These are phyloP conservation scores for Neoconidiobolus thromboides DNA, from an alignment of 371 early-diverging fungal species.

Conservation along the genomic window DNA sequence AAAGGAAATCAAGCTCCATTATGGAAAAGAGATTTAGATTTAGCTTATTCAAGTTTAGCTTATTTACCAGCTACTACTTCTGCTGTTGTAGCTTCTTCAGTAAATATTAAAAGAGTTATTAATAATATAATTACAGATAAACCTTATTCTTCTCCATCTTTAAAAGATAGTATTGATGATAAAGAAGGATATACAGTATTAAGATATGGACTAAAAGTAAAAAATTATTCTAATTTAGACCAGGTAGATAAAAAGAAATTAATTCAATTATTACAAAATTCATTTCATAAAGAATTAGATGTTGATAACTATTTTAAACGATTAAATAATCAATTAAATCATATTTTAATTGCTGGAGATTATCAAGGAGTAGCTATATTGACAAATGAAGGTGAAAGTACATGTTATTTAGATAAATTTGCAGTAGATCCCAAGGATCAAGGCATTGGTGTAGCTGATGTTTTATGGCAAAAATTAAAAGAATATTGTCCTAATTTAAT, in stretches of 20 bases:
- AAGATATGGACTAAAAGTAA: constrained; percentile 52
- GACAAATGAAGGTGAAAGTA: constrained; percentile 17
- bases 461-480: constrained; percentile 66
- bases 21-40: constrained; percentile 22
- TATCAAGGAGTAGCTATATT: constrained; percentile 63
- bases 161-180: constrained; percentile 4
- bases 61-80: constrained; percentile 27
- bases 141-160: constrained; percentile 21
- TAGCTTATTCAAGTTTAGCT: constrained; percentile 26
- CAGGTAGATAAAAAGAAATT: constrained; percentile 33
- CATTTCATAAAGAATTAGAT: constrained; percentile 52
- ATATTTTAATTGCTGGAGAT: constrained; percentile 71
- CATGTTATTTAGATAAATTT: constrained; percentile 75
- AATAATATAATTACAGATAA: constrained; percentile 40
- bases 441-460: constrained; percentile 85
- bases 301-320: constrained; percentile 35
- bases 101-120: constrained; percentile 19
- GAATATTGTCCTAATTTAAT: constrained; percentile 46
- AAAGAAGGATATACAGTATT: constrained; percentile 36
- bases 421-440: constrained; percentile 70
- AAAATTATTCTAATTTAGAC: constrained; percentile 20
- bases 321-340: constrained; percentile 24
- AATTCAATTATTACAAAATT: constrained; percentile 41
- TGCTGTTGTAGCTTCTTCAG: constrained; percentile 29
- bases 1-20: neutral